phyloP scores from a whole-genome alignment of 2,329 filamentous ascomycete genomes.

The Ascochyta koolunga region DNA sequence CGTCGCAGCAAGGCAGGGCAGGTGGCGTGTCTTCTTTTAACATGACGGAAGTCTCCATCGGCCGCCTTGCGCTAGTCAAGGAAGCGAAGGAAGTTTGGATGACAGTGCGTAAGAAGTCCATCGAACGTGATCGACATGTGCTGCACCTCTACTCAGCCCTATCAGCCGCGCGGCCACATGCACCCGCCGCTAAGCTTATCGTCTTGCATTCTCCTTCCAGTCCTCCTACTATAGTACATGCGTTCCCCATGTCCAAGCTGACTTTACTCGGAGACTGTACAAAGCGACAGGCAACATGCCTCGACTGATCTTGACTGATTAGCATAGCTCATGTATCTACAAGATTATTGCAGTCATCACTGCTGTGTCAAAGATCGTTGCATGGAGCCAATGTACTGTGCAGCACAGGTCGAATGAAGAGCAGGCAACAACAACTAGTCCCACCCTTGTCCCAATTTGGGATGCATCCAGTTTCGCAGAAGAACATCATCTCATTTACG shows the following conservation, averaged over 20 bases:
- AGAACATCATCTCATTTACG: neutral
- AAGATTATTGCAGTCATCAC: too few species aligned
- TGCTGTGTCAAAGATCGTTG: too few species aligned
- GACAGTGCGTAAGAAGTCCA: conserved; percentile 22
- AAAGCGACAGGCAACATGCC: too few species aligned
- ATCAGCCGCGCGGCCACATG: conserved; percentile 15
- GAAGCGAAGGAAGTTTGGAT: conserved; percentile 15
- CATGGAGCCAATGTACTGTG: too few species aligned
- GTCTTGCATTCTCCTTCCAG: neutral
- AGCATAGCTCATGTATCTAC: too few species aligned
- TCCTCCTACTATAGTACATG: too few species aligned
- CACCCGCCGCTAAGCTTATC: conserved; percentile 6
- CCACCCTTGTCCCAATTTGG: too few species aligned
- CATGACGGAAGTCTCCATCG: conserved; percentile 23
- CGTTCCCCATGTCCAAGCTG: too few species aligned
- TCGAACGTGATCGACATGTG: conserved; percentile 37
- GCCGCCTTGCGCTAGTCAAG: conserved; percentile 12
- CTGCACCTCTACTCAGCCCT: conserved; percentile 30
- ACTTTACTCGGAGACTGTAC: too few species aligned
- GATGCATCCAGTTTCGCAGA: neutral
- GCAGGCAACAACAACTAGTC: too few species aligned
- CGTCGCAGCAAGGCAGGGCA: conserved; percentile 19
- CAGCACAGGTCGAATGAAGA: too few species aligned
- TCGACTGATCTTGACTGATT: too few species aligned
- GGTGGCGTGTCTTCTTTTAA: conserved; percentile 24